Evolutionary conservation across 2,329 filamentous ascomycete species (phyloP).

Genomic region (Ceratocystis diversiconidia): DNA sequence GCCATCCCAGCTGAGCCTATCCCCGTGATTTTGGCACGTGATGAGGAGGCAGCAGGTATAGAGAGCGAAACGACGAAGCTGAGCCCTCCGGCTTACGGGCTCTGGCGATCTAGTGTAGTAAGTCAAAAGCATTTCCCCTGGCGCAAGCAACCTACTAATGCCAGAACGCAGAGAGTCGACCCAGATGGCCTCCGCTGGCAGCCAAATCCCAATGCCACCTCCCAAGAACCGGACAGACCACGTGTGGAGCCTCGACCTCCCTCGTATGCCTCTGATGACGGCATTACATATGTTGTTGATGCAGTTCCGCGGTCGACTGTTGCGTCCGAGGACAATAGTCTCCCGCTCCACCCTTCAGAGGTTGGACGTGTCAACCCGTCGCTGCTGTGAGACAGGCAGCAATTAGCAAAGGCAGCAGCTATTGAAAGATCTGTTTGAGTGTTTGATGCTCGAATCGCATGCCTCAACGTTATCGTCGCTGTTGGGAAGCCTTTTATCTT

Average conservation of each 20-base stretch:
- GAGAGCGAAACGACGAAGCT: conserved; percentile 41
- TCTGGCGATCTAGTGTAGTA: conserved; percentile 73
- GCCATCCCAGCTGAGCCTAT: conserved; percentile 60
- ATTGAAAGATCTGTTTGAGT: too few species aligned
- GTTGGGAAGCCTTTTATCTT: too few species aligned
- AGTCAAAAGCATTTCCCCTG: conserved; percentile 26
- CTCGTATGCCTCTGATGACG: conserved; percentile 63
- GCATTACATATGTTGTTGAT: conserved; percentile 57
- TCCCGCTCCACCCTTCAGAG: conserved; percentile 38
- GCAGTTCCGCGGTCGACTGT: conserved; percentile 46
- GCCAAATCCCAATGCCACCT: conserved; percentile 35
- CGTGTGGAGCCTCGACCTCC: conserved; percentile 42
- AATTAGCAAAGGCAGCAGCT: not conserved
- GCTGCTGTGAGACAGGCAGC: not conserved
- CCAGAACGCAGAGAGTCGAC: conserved; percentile 47
- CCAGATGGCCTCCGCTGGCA: conserved; percentile 73
- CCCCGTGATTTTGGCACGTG: conserved; percentile 56
- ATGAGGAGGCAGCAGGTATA: conserved; percentile 52
- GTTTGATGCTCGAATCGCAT: too few species aligned
- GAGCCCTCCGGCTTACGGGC: conserved; percentile 70
- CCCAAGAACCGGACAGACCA: conserved; percentile 20
- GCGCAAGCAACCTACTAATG: not conserved
- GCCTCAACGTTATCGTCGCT: too few species aligned
- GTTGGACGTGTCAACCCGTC: conserved; percentile 21
- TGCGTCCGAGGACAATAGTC: conserved; percentile 31